A percentile compares a stretch with the other conserved stretches of the same genome.
These are phyloP conservation scores for Ophiostoma triangulosporum DNA, from an alignment of 2,329 filamentous ascomycete species.

Conservation along the genomic window DNA sequence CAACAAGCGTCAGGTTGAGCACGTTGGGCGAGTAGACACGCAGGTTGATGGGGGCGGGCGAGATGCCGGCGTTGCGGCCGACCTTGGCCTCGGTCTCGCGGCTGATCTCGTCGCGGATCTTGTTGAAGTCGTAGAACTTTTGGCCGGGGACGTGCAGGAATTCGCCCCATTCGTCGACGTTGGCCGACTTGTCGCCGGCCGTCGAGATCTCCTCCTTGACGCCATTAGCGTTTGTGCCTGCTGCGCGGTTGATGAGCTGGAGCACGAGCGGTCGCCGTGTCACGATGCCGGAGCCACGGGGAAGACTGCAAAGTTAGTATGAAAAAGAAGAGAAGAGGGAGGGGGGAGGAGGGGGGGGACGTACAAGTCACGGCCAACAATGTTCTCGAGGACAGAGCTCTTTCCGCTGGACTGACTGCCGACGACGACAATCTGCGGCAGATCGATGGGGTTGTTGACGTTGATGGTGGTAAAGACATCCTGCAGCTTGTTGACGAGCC, in stretches of 20 bases:
- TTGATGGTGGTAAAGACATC: conserved; percentile 98
- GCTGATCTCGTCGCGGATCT: conserved; percentile 94
- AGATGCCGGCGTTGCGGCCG: conserved; percentile 97
- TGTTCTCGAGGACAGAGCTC: conserved; percentile 97
- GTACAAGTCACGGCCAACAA: conserved; percentile 97
- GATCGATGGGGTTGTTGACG: conserved; percentile 97
- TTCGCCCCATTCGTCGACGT: conserved; percentile 94
- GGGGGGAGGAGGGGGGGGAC: conserved; percentile 23
- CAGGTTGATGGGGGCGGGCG: conserved; percentile 91
- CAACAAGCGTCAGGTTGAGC: conserved; percentile 88
- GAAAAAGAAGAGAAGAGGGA: neutral
- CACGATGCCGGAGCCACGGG: conserved; percentile 93
- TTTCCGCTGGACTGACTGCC: conserved; percentile 98
- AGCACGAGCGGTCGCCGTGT: conserved; percentile 91
- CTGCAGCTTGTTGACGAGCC: conserved; percentile 95
- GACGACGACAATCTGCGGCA: conserved; percentile 95
- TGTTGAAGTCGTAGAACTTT: conserved; percentile 86
- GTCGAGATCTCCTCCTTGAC: conserved; percentile 50
- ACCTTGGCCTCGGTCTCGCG: conserved; percentile 55
- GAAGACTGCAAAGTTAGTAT: conserved; percentile 47
- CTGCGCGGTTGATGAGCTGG: conserved; percentile 86
- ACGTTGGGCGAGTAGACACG: conserved; percentile 98
- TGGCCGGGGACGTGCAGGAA: conserved; percentile 90
- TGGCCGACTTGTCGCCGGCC: conserved; percentile 73
- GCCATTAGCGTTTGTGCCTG: conserved; percentile 56